A percentile compares a stretch with the other conserved stretches of the same genome.
Conservation (phyloP, 164 flowering plant species). For the Tetrastigma voinierianum region DNA sequence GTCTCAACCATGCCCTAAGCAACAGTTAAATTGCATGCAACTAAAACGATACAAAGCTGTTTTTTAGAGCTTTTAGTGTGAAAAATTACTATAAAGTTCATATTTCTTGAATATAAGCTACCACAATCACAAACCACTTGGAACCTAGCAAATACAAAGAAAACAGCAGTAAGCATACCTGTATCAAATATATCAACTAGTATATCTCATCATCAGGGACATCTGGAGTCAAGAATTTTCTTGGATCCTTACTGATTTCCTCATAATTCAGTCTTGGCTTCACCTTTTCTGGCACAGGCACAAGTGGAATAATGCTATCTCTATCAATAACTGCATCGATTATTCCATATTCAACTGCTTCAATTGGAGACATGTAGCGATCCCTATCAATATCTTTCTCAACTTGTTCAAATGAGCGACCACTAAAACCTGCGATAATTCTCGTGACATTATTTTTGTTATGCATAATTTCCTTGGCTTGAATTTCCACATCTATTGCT, state of each 20-base stretch:
- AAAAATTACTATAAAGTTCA: too few species aligned
- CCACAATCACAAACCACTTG: too few species aligned
- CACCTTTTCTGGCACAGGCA: constrained; percentile 77
- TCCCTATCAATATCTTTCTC: constrained; percentile 89
- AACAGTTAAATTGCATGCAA: too few species aligned
- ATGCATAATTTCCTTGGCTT: constrained; percentile 74
- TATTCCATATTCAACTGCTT: constrained; percentile 89
- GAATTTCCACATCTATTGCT: constrained; percentile 81
- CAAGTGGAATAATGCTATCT: constrained; percentile 74
- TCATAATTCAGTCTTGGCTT: constrained; percentile 44
- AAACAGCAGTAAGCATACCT: too few species aligned
- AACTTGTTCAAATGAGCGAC: constrained; percentile 76
- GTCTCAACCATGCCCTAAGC: too few species aligned
- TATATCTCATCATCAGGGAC: constrained; percentile 92
- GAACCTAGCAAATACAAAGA: too few species aligned
- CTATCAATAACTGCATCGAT: constrained; percentile 87
- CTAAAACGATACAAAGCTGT: too few species aligned
- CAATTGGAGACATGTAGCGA: constrained; percentile 91
- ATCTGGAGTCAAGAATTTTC: constrained; percentile 75
- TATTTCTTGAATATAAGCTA: too few species aligned
- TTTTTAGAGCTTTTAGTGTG: too few species aligned
- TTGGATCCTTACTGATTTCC: constrained; percentile 61
- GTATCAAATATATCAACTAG: constrained; percentile 24
- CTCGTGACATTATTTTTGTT: constrained; percentile 69
- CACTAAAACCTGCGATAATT: constrained; percentile 61